Evolutionary conservation across 2,329 filamentous ascomycete genomes (phyloP).

Genomic region (Endoconidiophora laricicola): DNA sequence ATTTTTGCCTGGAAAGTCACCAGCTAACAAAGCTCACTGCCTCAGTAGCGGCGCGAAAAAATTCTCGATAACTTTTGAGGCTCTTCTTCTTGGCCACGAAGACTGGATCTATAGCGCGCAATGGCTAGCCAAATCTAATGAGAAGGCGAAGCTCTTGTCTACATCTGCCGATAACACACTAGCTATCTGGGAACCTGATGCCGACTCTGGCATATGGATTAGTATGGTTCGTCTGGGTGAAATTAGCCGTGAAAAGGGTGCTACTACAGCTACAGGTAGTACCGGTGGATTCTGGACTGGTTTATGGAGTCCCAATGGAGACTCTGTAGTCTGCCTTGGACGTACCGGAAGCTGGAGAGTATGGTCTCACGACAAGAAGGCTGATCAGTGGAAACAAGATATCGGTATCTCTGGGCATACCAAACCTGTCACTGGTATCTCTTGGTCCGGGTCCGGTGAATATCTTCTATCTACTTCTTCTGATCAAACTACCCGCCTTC

Average conservation of each 20-base stretch:
- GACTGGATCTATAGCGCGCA: conserved; percentile 91
- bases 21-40: conserved; percentile 79
- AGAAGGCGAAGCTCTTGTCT: conserved; percentile 58
- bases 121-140: conserved; percentile 39
- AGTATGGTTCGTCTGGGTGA: conserved; percentile 75
- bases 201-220: conserved; percentile 76
- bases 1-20: conserved; percentile 48
- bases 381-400: conserved; percentile 58
- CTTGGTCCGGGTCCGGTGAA: conserved; percentile 67
- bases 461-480: conserved; percentile 79
- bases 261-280: conserved; percentile 89
- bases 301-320: conserved; percentile 64
- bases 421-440: conserved; percentile 60
- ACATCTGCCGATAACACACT: conserved; percentile 92
- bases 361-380: conserved; percentile 49
- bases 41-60: conserved; percentile 45
- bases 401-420: conserved; percentile 74
- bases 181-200: conserved; percentile 79
- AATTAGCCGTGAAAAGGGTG: conserved; percentile 86
- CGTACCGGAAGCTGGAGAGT: conserved; percentile 85
- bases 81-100: conserved; percentile 82
- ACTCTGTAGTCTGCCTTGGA: conserved; percentile 63
- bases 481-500: conserved; percentile 84
- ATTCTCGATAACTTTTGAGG: conserved; percentile 82
- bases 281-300: conserved; percentile 94